Base-by-base conservation (phyloP, 2,329 filamentous ascomycete species). In the Exophiala sp. region DNA sequence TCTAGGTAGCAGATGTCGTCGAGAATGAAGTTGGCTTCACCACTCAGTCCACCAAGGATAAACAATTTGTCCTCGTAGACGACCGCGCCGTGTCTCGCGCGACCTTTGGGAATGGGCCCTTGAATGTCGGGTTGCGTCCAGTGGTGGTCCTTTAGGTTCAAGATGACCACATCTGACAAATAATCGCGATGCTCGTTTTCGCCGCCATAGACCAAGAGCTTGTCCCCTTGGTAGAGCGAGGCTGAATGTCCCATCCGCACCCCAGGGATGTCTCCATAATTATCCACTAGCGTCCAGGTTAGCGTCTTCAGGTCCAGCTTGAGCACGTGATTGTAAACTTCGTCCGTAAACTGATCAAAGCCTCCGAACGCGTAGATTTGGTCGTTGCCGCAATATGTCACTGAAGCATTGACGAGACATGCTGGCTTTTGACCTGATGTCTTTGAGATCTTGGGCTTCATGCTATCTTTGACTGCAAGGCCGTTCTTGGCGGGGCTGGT, bases 111-210 rank as follows among this genome's bases (percentile, higher is more conserved):
- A 22, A 93, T 78, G 0, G 85, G 84, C 1, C 93, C 93, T 35
- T 82, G 81, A 16, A 96, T 83, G 57, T 89, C 81, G 10, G 93
- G 93, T 62, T 95, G 89, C 5, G 88, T 94, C 93, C 93, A 98
- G 64, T 94, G 85, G 29, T 91, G 89, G 0, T 88, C 93, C 65
- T 90, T 87, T 50, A 98, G 80, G 66, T 98, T 90, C 65, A 98
- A 95, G 43, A 98, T 84, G 57, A 97, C 94, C 18, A 98, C 81
- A 66, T 98, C 93, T 41, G 90, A 94, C 10, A 98, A 82, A 66
- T 96, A 95, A 50, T 90, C 90, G 59, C 90, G 82, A 65, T 97
- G 93, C 67, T 98, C 93, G 68, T 98, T 98, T 72, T 98, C 93
- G 58, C 93, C 93, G 49, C 93, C 93, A 65, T 96, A 98, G 1